Conservation (phyloP, 495 filamentous ascomycete species). For the Aspergillus diversus region DNA sequence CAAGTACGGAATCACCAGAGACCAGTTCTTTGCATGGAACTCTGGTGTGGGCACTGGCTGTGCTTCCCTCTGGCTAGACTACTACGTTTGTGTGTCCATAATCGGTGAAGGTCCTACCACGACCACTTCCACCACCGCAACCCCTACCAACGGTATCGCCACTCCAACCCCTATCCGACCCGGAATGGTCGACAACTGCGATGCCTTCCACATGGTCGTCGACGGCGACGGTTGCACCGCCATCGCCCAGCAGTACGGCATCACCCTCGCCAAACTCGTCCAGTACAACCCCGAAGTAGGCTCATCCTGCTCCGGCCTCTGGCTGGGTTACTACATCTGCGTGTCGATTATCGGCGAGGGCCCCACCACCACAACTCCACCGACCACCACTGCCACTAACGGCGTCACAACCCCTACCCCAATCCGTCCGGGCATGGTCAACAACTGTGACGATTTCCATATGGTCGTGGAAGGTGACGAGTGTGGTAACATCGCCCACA, state of each 20-base stretch:
- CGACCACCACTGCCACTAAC: neutral
- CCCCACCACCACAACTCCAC: neutral
- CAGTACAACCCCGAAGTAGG: slow-evolving; percentile 7
- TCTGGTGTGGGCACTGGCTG: slow-evolving; percentile 1
- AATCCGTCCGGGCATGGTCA: slow-evolving; percentile 18
- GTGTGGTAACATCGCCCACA: slow-evolving; percentile 28
- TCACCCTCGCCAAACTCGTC: neutral
- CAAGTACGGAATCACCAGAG: neutral
- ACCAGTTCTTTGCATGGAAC: slow-evolving; percentile 6
- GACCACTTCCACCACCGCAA: slow-evolving; percentile 8
- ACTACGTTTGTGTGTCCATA: slow-evolving; percentile 21
- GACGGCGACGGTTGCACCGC: slow-evolving; percentile 8
- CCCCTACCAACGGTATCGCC: neutral
- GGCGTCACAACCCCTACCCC: slow-evolving; percentile 2
- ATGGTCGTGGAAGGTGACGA: slow-evolving; percentile 25
- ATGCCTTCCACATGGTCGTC: slow-evolving; percentile 12
- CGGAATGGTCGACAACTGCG: slow-evolving; percentile 6
- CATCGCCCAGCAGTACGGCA: neutral
- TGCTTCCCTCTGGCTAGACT: slow-evolving; percentile 2
- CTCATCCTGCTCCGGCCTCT: neutral
- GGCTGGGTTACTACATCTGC: slow-evolving; percentile 21
- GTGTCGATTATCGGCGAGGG: slow-evolving; percentile 8
- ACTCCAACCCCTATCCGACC: slow-evolving; percentile 6
- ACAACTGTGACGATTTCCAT: slow-evolving; percentile 28
- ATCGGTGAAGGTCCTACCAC: slow-evolving; percentile 2